Base-by-base conservation (phyloP, 2,329 filamentous ascomycete species). In the Colletotrichum sp. region DNA sequence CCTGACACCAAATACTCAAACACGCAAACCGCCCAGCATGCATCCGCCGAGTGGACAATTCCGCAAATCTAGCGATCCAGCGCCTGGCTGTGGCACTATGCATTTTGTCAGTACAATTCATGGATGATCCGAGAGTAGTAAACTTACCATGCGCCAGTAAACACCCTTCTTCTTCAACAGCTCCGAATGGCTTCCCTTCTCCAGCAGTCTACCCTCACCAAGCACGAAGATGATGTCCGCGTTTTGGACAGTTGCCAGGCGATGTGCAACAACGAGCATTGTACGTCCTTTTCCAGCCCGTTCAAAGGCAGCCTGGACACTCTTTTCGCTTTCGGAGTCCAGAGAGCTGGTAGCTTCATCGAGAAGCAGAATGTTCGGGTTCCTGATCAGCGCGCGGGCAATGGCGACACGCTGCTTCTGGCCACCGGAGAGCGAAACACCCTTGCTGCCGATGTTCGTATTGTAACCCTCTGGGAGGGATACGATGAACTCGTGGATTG, bases 141-240 rank as follows among this genome's bases (percentile, higher is more conserved):
- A 47, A 84, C 88, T 80, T 76, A 90, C 89, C 89, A 91, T 90
- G 69, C 88, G 84, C 86, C 87, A 90, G 74, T 91, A 91, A 8
- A 89, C 84, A 2, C 89, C 89, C 77, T 81, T 86, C 82, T 84
- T 84, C 80, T 82, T 86, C 74, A 91, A 74, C 72, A 91, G 77
- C 77, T 90, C 89, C 3, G 72, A 72, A 74, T 91, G 89, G 21
- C 79, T 90, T 13, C 89, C 89, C 79, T 87, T 83, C 80, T 91
- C 89, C 13, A 91, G 78, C 57, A 91, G 83, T 76, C 86, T 88
- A 29, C 92, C 91, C 74, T 92, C 88, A 13, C 93, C 93, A 62
- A 97, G 90, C 1, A 96, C 93, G 78, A 94, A 95, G 55, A 96
- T 96, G n/a, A 92, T 85, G 80, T 96, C 92, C 2, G 94, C 93